These are phyloP conservation scores for Helotiales sp. DNA, from an alignment of 2,329 filamentous ascomycete species.

Conservation along the genomic window DNA sequence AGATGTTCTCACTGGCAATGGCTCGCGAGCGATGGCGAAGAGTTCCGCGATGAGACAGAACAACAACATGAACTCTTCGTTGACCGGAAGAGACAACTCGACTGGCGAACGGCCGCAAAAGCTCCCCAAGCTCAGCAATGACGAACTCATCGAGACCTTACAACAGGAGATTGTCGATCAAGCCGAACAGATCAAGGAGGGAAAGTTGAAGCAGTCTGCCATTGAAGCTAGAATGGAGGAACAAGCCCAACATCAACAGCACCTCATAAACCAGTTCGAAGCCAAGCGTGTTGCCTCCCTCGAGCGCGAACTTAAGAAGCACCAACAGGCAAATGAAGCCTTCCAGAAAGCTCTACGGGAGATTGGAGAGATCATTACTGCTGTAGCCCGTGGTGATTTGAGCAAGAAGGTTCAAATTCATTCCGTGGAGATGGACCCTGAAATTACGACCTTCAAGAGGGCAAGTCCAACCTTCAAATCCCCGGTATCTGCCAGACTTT, in stretches of 20 bases:
- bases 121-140: conserved; percentile 65
- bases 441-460: conserved; percentile 96
- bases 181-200: conserved; percentile 88
- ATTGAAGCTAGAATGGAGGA: conserved; percentile 85
- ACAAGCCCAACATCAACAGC: conserved; percentile 84
- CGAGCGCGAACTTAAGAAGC: conserved; percentile 93
- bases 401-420: conserved; percentile 98
- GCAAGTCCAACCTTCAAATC: conserved; percentile 52
- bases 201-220: conserved; percentile 82
- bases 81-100: conserved; percentile 38
- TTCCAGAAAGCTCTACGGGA: conserved; percentile 97
- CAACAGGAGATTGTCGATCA: conserved; percentile 93
- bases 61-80: conserved; percentile 42
- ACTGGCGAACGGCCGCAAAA: conserved; percentile 40
- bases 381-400: conserved; percentile 91
- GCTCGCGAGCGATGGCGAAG: conserved; percentile 44
- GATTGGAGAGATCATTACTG: conserved; percentile 96
- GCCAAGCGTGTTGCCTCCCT: conserved; percentile 85
- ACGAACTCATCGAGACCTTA: conserved; percentile 84
- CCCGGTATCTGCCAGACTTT: not conserved
- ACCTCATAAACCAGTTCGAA: conserved; percentile 81
- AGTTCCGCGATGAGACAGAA: conserved; percentile 47
- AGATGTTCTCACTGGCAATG: conserved; percentile 51
- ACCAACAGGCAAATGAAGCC: conserved; percentile 96
- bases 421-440: conserved; percentile 94